A percentile compares a stretch with the other conserved stretches of the same genome.
Conservation (phyloP, 2,329 filamentous ascomycete species). For the Sporothrix luriei region DNA sequence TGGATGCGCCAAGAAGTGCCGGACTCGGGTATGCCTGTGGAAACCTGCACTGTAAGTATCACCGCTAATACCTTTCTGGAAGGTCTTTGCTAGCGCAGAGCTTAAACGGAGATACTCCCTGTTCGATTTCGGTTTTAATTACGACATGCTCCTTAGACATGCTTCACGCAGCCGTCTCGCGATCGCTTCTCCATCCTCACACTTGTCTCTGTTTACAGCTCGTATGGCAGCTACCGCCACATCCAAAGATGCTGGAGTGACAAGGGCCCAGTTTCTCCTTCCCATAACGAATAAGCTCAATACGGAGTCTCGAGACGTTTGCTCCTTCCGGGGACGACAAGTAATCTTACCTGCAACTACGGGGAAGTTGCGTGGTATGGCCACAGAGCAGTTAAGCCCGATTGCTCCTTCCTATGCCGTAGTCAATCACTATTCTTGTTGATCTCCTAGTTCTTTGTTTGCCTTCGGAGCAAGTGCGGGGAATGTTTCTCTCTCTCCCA, state of each 20-base stretch:
- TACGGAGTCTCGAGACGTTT: neutral
- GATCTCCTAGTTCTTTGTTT: neutral
- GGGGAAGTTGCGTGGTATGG: neutral
- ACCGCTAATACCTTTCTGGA: slow-evolving; percentile 24
- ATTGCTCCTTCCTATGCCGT: slow-evolving; percentile 15
- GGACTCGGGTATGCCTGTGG: neutral
- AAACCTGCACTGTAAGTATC: slow-evolving; percentile 17
- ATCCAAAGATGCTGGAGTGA: neutral
- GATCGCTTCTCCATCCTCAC: neutral
- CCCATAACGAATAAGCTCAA: neutral
- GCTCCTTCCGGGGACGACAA: neutral
- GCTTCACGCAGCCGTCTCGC: neutral
- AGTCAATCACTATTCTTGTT: neutral
- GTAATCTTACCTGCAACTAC: neutral
- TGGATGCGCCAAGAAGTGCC: neutral
- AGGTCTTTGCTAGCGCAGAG: slow-evolving; percentile 23
- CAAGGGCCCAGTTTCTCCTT: slow-evolving; percentile 6
- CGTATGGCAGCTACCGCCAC: neutral
- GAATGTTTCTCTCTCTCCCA: neutral
- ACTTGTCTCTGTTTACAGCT: neutral
- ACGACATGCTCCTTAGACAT: neutral
- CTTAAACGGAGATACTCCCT: slow-evolving; percentile 13
- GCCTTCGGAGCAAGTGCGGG: too few species aligned
- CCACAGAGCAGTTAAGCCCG: slow-evolving; percentile 7
- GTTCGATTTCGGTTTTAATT: neutral